These are phyloP conservation scores for Tuber calosporum DNA, from an alignment of 495 filamentous ascomycete species.

Conservation along the genomic window DNA sequence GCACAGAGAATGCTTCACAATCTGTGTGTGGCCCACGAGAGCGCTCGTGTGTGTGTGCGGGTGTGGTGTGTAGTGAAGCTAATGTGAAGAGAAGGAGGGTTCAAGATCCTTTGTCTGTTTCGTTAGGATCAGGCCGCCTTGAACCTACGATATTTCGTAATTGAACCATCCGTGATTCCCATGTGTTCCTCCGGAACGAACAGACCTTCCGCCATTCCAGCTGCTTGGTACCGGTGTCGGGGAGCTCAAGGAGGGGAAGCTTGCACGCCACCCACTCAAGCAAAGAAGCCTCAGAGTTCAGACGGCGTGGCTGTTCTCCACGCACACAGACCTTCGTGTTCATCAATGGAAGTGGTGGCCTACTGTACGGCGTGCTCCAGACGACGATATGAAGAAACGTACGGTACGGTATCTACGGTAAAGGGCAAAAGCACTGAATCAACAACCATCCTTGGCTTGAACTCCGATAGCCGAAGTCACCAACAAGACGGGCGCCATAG, in stretches of 20 bases:
- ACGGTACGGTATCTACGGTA: too few species aligned
- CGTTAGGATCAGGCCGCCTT: neutral
- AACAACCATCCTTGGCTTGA: neutral
- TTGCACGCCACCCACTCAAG: neutral
- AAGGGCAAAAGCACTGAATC: neutral
- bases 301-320: neutral
- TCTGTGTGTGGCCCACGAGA: neutral
- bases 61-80: neutral
- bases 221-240: neutral
- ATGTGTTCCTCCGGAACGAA: neutral
- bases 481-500: conserved; percentile 32
- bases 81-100: neutral
- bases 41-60: neutral
- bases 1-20: neutral
- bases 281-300: neutral
- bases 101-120: conserved; percentile 1
- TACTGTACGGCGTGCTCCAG: neutral
- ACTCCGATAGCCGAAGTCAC: conserved; percentile 34
- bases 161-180: neutral
- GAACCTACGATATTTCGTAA: neutral
- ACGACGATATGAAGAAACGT: neutral
- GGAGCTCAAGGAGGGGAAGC: neutral
- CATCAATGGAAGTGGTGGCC: neutral
- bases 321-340: neutral
- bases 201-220: neutral